These are phyloP conservation scores for Sporothrix brasiliensis DNA, from an alignment of 2,329 filamentous ascomycete species.

Conservation along the genomic window DNA sequence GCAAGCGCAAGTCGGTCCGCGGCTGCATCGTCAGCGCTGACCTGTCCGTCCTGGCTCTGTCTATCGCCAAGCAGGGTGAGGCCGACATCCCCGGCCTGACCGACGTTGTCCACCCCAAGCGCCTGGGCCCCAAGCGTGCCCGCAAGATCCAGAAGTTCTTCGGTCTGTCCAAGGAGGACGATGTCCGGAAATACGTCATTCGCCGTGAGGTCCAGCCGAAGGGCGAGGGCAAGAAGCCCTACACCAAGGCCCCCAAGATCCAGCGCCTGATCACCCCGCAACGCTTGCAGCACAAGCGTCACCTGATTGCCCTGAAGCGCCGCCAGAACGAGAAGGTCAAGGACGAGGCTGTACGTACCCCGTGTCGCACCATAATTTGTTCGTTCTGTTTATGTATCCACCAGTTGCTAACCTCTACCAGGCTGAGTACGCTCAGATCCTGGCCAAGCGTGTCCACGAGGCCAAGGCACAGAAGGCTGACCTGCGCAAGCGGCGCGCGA, in stretches of 20 bases:
- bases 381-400: background rate
- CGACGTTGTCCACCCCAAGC: slow-evolving; percentile 98
- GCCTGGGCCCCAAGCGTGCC: slow-evolving; percentile 98
- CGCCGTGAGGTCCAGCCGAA: slow-evolving; percentile 97
- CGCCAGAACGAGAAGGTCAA: slow-evolving; percentile 95
- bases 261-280: slow-evolving; percentile 99
- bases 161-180: slow-evolving; percentile 99
- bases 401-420: slow-evolving; percentile 46
- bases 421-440: slow-evolving; percentile 95
- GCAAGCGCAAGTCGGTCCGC: slow-evolving; percentile 98
- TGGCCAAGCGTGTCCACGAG: slow-evolving; percentile 96
- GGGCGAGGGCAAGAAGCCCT: slow-evolving; percentile 95
- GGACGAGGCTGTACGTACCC: slow-evolving; percentile 88
- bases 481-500: slow-evolving; percentile 93
- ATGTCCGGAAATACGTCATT: slow-evolving; percentile 99
- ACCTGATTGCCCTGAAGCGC: slow-evolving; percentile 97
- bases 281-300: slow-evolving; percentile 99
- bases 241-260: slow-evolving; percentile 99
- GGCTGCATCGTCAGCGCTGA: slow-evolving; percentile 98
- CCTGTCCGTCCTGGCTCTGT: slow-evolving; percentile 89
- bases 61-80: slow-evolving; percentile 98
- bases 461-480: slow-evolving; percentile 93
- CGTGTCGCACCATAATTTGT: background rate
- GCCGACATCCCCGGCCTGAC: slow-evolving; percentile 91
- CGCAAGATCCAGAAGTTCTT: slow-evolving; percentile 99